Base-by-base conservation (phyloP, 441 rosid species). In the Pelargonium fulgidum region DNA sequence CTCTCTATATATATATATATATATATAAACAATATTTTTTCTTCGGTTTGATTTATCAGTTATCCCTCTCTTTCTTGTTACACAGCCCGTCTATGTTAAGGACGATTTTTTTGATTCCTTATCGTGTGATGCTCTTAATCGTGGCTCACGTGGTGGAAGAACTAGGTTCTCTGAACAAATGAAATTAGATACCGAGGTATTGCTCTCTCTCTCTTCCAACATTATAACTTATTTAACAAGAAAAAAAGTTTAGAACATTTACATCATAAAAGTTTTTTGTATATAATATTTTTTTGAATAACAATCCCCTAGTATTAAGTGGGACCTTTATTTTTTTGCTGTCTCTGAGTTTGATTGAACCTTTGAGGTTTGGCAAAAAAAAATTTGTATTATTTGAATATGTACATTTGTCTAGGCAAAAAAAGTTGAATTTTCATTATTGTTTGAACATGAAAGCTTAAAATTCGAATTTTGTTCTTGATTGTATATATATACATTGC, bases 91-190 rank as follows among this genome's bases (percentile, higher is more conserved):
- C 14, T 79, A 79, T 69, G 76, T 70, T 22, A 79, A 79, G 75
- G 82, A 79, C 62, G 82, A 79, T 56, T 79, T 79, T 64, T 79
- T 79, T 69, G 82, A 79, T 71, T 68, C 80, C 39, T 61, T 79
- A 61, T 79, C 82, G 16, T 79, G 74, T 56, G 77, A 76, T 63
- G 71, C 82, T 17, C 74, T 79, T 62, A 69, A 59, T 22, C 64
- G 59, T 24, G 82, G 73, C 29, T 74, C 80, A 7, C 72, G 64
- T 16, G 36, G 52, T 61, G 80, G 82, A 54, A 76, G 78, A 64
- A n/a, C 72, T 42, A 74, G 76, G 65, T 79, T 76, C 70, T 79
- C 78, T 3, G 82, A 79, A 52, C 82, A 79, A 66, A 65, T 71
- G 69, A 79, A 72, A 69, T 73, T 74, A 48, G 80, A 79, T 68